Percentiles rank a stretch among this genome's conserved stretches.
Conservation (phyloP, 1,284 basidiomycete species). For the Coniferiporia sulphurascens region DNA sequence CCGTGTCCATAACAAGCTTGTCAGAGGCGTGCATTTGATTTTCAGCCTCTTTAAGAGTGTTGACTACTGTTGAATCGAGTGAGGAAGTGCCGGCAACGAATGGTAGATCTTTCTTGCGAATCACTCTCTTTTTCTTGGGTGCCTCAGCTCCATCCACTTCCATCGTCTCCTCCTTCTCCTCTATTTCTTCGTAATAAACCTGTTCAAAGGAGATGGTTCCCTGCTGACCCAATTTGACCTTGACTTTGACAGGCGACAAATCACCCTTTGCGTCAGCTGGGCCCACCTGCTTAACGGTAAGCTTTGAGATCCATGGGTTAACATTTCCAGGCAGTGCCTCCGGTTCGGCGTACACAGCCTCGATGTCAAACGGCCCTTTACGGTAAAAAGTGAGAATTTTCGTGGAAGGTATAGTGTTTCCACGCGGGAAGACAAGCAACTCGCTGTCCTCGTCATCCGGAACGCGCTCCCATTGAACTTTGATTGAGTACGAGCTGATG, state of each 20-base stretch:
- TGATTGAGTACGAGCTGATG: conserved; percentile 81
- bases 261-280: conserved; percentile 65
- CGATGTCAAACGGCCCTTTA: conserved; percentile 79
- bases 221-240: conserved; percentile 81
- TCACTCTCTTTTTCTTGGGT: conserved; percentile 78
- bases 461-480: conserved; percentile 77
- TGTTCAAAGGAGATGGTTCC: conserved; percentile 83
- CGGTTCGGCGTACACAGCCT: conserved; percentile 77
- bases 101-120: conserved; percentile 78
- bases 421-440: conserved; percentile 79
- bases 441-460: conserved; percentile 83
- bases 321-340: conserved; percentile 64
- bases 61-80: conserved; percentile 58
- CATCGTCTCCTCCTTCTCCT: conserved; percentile 77
- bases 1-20: conserved; percentile 93
- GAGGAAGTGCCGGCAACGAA: conserved; percentile 62
- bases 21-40: conserved; percentile 83
- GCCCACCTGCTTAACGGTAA: conserved; percentile 75
- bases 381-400: conserved; percentile 95
- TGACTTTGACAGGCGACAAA: conserved; percentile 79
- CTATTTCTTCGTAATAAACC: conserved; percentile 80
- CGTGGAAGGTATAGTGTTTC: conserved; percentile 83
- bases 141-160: conserved; percentile 47
- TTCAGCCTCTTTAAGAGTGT: conserved; percentile 73
- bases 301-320: conserved; percentile 79